These are phyloP conservation scores for Candida berthetii DNA, from an alignment of 805 yeast species.

Conservation along the genomic window DNA sequence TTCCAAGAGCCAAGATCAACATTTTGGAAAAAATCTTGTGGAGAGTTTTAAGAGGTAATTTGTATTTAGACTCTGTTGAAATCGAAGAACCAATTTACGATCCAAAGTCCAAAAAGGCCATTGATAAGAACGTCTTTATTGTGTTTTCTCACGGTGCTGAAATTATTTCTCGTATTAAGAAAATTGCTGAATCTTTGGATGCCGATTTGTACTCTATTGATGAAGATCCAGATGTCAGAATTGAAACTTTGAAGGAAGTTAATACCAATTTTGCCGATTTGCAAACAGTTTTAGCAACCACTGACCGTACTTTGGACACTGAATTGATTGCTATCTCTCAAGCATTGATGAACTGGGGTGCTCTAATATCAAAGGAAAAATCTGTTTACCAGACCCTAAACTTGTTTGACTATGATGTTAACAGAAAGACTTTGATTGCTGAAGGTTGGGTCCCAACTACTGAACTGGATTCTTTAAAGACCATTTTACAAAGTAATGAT, in stretches of 20 bases:
- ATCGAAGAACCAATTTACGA: constrained; percentile 71
- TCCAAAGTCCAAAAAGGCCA: constrained; percentile 44
- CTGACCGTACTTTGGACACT: constrained; percentile 62
- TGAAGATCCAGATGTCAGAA: constrained; percentile 47
- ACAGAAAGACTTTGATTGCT: constrained; percentile 74
- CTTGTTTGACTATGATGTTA: constrained; percentile 70
- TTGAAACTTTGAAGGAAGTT: constrained; percentile 57
- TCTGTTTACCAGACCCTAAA: constrained; percentile 79
- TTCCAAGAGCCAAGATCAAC: constrained; percentile 62
- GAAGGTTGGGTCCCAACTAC: constrained; percentile 96
- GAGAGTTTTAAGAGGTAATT: constrained; percentile 91
- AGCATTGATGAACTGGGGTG: constrained; percentile 70
- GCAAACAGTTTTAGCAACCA: constrained; percentile 54
- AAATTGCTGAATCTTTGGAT: constrained; percentile 86
- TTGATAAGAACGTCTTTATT: constrained; percentile 77
- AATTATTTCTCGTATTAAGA: constrained; percentile 65
- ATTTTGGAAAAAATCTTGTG: constrained; percentile 80
- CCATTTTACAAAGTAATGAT: constrained; percentile 68
- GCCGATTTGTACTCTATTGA: constrained; percentile 67
- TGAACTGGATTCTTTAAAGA: constrained; percentile 56
- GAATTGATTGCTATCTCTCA: constrained; percentile 77
- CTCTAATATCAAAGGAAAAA: constrained; percentile 68
- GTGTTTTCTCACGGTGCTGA: constrained; percentile 88
- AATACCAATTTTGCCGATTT: constrained; percentile 55
- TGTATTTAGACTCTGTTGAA: constrained; percentile 69